phyloP scores from a whole-genome alignment of 257 asterid species.

The Cinchona pubescens region DNA sequence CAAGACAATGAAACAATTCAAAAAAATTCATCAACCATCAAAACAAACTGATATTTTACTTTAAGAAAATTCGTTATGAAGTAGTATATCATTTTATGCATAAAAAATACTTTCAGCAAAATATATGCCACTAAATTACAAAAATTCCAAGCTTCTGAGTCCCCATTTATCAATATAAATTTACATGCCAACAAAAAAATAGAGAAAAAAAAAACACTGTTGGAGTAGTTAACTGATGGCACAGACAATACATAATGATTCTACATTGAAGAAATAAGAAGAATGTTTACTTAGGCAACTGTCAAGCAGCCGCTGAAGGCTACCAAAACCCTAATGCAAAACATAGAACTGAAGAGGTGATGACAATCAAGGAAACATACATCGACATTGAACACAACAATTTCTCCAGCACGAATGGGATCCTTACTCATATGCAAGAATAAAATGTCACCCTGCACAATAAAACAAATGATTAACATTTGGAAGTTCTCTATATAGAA shows the following conservation, averaged over 20 bases:
- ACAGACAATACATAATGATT: not conserved
- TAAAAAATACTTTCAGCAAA: not conserved
- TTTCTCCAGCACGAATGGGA: slow-evolving; percentile 99
- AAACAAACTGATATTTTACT: not conserved
- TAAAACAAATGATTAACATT: slow-evolving; percentile 11
- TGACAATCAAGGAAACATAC: slow-evolving; percentile 48
- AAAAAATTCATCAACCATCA: not conserved
- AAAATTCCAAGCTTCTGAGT: not conserved
- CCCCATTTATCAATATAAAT: not conserved
- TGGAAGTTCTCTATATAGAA: not conserved
- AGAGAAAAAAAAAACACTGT: not conserved
- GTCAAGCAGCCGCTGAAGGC: not conserved
- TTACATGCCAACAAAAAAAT: not conserved
- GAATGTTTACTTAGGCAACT: not conserved
- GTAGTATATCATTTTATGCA: too few species aligned
- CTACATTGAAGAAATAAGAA: not conserved
- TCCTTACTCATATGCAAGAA: slow-evolving; percentile 94
- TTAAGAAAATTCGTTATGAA: not conserved
- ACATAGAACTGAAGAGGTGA: not conserved
- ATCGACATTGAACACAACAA: slow-evolving; percentile 91
- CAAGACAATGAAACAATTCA: not conserved
- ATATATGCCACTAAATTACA: not conserved
- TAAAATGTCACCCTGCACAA: slow-evolving; percentile 98
- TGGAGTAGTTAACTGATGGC: not conserved
- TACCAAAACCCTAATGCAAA: not conserved